Conservation (phyloP, 352 stramenopile genomes). For the Pythium dissotocum region DNA sequence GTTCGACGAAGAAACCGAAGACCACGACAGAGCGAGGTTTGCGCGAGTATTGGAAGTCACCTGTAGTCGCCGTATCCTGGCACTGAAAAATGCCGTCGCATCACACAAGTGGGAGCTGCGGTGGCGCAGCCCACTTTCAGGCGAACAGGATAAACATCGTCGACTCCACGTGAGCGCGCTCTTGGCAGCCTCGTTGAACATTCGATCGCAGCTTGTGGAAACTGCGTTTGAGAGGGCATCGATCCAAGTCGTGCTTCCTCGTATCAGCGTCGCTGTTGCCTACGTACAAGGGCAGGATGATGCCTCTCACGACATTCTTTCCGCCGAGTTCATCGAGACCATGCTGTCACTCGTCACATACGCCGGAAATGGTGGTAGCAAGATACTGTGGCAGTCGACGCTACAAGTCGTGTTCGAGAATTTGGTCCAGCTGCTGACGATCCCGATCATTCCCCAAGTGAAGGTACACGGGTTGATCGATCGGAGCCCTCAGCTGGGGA, state of each 20-base stretch:
- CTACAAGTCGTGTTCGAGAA: conserved; percentile 72
- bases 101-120: conserved; percentile 82
- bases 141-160: conserved; percentile 65
- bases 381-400: conserved; percentile 40
- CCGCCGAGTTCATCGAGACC: conserved; percentile 50
- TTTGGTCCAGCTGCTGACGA: conserved; percentile 66
- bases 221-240: conserved; percentile 45
- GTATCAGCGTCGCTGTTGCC: conserved; percentile 11
- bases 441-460: conserved; percentile 61
- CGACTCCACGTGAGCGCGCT: conserved; percentile 68
- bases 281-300: conserved; percentile 31
- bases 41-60: conserved; percentile 28
- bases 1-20: conserved; percentile 66
- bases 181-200: conserved; percentile 64
- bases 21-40: conserved; percentile 39
- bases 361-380: conserved; percentile 28
- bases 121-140: conserved; percentile 65
- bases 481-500: conserved; percentile 30
- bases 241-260: conserved; percentile 21
- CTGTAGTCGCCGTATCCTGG: conserved; percentile 31
- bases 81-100: conserved; percentile 31
- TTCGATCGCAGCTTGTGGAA: conserved; percentile 45
- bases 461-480: conserved; percentile 43
- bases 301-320: conserved; percentile 59
- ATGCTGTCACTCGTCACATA: conserved; percentile 33